Base-by-base conservation (phyloP, 2,329 filamentous ascomycete genomes). In the Trichoderma breve region DNA sequence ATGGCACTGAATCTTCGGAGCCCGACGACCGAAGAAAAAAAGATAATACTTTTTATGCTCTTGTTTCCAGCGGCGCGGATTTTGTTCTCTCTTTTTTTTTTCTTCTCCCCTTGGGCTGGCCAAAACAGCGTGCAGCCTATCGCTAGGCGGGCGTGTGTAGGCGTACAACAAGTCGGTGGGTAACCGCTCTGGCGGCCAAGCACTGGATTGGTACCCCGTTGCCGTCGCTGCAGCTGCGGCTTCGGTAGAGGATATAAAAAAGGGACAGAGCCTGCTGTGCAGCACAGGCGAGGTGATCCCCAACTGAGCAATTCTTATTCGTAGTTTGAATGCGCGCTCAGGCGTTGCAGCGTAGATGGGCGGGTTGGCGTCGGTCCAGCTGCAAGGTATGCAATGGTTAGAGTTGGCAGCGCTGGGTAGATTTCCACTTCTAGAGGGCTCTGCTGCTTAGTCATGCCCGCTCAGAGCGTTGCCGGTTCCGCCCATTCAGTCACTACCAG, bases 311-410 rank as follows among this genome's bases (percentile, higher is more conserved):
- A 72, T 63, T 47, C n/a, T 26, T 60, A 63, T 39, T 55, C 55
- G 63, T 61, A 63, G 55, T 73, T 73, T 74, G 64, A 66, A 68
- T 69, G 47, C 65, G 74, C 26, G 65, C 60, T 26, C 63, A 53
- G 61, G 68, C 67, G 71, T 72, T 72, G 67, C 70, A 73, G 61
- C 51, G 71, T 60, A 36, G 67, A 61, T 51, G 72, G 68, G 28
- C 55, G 36, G 72, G 71, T 67, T 73, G 71, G 71, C 57, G 71
- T 69, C 34, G 70, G 76, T 75, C 32, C 26, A 57, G 74, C 76
- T 73, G 75, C 73, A 76, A 80, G 39, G 75, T 80, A 76, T 82
- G 80, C 80, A 81, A 74, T 78, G 80, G 80, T 76, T 76, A 81
- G 79, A 79, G 79, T 82, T 82, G 77, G 74, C 76, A 76, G 75